Percentiles rank a stretch among this genome's conserved stretches.
Evolutionary conservation across 73 alveolate genomes (phyloP).

Genomic region (Paramecium octaurelia): DNA sequence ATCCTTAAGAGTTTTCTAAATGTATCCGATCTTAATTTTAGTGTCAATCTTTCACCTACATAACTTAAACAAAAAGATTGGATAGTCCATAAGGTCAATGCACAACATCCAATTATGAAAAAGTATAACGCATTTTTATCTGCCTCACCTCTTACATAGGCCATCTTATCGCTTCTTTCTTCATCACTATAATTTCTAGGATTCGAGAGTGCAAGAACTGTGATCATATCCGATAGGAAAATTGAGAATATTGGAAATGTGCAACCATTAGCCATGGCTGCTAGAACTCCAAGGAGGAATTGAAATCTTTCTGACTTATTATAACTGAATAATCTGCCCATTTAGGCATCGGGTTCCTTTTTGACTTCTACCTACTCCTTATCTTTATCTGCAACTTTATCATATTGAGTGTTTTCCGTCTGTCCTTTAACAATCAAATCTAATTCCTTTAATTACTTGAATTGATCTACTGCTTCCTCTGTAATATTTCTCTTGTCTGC

Average conservation of each 20-base stretch:
- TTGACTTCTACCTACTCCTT: not conserved
- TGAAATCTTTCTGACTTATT: not conserved
- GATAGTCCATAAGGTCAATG: not conserved
- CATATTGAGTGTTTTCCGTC: not conserved
- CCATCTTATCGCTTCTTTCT: not conserved
- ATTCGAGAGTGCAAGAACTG: not conserved
- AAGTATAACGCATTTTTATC: not conserved
- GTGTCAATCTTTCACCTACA: constrained; percentile 53
- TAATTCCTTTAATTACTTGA: not conserved
- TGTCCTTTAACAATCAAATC: not conserved
- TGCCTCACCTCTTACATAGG: not conserved
- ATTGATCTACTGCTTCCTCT: not conserved
- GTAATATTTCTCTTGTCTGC: not conserved
- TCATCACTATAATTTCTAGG: not conserved
- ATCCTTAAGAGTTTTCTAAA: constrained; percentile 53
- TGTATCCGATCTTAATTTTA: constrained; percentile 52
- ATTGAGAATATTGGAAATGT: constrained; percentile 39
- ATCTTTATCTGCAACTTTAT: not conserved
- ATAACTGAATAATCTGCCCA: constrained; percentile 14
- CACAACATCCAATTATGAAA: not conserved
- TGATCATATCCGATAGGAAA: not conserved
- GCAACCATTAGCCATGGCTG: constrained; percentile 45
- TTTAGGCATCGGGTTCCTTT: not conserved
- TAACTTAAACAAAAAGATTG: not conserved
- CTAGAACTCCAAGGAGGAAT: constrained; percentile 7